Percentiles rank a stretch among this genome's conserved stretches.
phyloP scores from a whole-genome alignment of 1,284 basidiomycete genomes.

The Ustilago nuda region DNA sequence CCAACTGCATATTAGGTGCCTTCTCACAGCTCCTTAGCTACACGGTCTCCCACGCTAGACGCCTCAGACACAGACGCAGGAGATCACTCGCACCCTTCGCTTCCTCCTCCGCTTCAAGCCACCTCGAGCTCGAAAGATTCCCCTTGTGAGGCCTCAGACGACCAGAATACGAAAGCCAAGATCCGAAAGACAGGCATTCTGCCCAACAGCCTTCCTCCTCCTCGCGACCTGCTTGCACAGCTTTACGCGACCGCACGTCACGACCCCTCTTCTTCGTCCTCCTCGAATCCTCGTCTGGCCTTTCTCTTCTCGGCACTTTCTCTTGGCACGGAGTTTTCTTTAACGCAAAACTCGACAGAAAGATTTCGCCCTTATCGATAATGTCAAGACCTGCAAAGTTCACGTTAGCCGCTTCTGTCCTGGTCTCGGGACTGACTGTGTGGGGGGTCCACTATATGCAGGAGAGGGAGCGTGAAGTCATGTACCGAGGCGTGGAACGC shows the following conservation, averaged over 20 bases:
- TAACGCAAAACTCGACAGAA: slow-evolving; percentile 64
- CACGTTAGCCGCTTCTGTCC: slow-evolving; percentile 79
- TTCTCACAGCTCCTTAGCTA: neutral
- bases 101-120: slow-evolving; percentile 1
- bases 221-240: neutral
- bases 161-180: neutral
- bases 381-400: slow-evolving; percentile 83
- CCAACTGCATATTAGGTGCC: slow-evolving; percentile 6
- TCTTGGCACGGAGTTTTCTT: slow-evolving; percentile 30
- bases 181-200: neutral
- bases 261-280: neutral
- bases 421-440: slow-evolving; percentile 79
- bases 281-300: neutral
- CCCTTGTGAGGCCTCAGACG: neutral
- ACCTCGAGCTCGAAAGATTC: neutral
- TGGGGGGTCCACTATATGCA: slow-evolving; percentile 94
- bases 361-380: slow-evolving; percentile 63
- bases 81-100: slow-evolving; percentile 1
- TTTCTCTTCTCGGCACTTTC: slow-evolving; percentile 5
- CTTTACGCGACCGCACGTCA: neutral
- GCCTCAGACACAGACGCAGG: slow-evolving; percentile 6
- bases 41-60: neutral
- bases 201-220: neutral
- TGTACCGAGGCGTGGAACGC: slow-evolving; percentile 66
- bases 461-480: slow-evolving; percentile 79